Base-by-base conservation (phyloP, 305 asterid genomes). In the Euphrasia arctica region DNA sequence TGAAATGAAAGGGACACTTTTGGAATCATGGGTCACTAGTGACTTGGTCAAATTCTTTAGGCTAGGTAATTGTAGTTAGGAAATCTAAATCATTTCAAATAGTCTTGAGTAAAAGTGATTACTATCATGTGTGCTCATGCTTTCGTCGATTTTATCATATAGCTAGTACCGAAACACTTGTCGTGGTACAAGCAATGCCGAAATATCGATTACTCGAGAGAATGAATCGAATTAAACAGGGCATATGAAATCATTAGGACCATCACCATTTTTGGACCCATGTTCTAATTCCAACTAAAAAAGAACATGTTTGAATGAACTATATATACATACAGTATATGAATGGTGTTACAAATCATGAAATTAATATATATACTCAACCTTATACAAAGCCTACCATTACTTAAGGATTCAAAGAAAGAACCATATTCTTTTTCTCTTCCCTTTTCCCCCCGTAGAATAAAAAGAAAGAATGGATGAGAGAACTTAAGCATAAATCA, bases 371-470 rank as follows among this genome's bases (percentile, higher is more conserved):
- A 49, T 13, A 49, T 49, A 12, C 5, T n/a, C 6, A 50, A n/a
- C 9, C 50, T 11, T 8, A 29, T 54, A 62, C 62, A 36, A 10
- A 13, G 27, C 55, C 25, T 13, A 70, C 69, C 68, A 70, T 75
- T 71, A 72, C 60, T 62, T 65, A 42, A 31, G 70, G 39, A 67
- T 60, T 52, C 56, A 72, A 72, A 65, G 62, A 54, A 15, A 67
- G 97, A 90, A 85, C 82, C 91, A 22, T 78, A 90, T 87, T 85
- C 97, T 60, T 25, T 25, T 25, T 25, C 27, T 25, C 27, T 25
- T 25, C 57, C 13, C 2, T 11, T 48, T 45, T 0, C 63, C 60
- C 49, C 64, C 64, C 61, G 29, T 76, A 65, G 58, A 29, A 54
- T 59, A 64, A 68, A 83, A 9, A 43, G 3, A 79, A 72, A 65